phyloP scores from a whole-genome alignment of 139 green algal species.

The Tetraselmis chui region DNA sequence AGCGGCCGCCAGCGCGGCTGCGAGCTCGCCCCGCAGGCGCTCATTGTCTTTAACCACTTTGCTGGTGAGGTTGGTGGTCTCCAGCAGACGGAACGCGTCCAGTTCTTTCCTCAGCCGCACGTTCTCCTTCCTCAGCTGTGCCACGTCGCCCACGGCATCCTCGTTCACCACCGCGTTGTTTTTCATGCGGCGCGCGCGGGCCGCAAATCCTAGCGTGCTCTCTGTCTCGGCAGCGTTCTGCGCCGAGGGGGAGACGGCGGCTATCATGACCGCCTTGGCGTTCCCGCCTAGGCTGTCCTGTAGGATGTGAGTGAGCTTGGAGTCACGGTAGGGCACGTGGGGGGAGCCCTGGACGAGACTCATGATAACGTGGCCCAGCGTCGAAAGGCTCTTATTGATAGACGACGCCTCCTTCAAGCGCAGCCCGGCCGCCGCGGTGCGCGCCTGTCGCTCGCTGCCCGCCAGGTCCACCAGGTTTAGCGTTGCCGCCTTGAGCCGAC shows the following conservation, averaged over 20 bases:
- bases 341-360: constrained; percentile 16
- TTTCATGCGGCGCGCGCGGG: constrained; percentile 30
- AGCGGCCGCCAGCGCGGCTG: neutral
- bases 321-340: constrained; percentile 58
- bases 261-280: constrained; percentile 49
- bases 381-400: constrained; percentile 53
- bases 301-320: constrained; percentile 51
- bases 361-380: constrained; percentile 43
- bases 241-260: constrained; percentile 38
- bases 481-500: constrained; percentile 7
- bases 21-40: neutral
- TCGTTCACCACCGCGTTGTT: constrained; percentile 45
- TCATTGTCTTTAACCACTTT: neutral
- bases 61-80: neutral
- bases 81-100: neutral
- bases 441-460: constrained; percentile 44
- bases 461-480: constrained; percentile 59
- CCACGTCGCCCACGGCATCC: constrained; percentile 26
- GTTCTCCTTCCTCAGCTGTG: constrained; percentile 23
- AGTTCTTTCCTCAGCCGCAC: constrained; percentile 23
- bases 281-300: constrained; percentile 42
- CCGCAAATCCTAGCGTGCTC: constrained; percentile 45
- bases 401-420: constrained; percentile 48
- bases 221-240: constrained; percentile 33
- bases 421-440: constrained; percentile 25